Percentiles rank a stretch among this genome's conserved stretches.
These are phyloP conservation scores for Globisporangium alternatum DNA, from an alignment of 352 stramenopile genomes.

Conservation along the genomic window DNA sequence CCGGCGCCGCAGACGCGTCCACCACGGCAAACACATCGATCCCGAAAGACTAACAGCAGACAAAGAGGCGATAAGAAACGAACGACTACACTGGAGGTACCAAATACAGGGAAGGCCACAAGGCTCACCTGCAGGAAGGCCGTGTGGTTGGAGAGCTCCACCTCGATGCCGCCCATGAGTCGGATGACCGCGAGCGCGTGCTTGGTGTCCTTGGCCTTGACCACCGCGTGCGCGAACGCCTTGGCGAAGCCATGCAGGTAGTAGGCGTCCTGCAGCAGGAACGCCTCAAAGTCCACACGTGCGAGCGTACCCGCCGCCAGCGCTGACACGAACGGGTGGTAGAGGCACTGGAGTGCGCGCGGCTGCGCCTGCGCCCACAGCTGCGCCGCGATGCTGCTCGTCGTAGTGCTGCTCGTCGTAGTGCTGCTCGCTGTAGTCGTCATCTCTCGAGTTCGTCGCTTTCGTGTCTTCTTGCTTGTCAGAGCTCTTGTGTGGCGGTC, in stretches of 20 bases:
- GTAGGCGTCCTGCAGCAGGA: conserved; percentile 57
- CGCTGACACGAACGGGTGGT: conserved; percentile 49
- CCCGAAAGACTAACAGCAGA: conserved; percentile 28
- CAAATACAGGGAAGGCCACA: not conserved
- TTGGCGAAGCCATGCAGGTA: conserved; percentile 49
- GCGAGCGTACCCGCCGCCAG: conserved; percentile 35
- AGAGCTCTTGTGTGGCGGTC: not conserved
- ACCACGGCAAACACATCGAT: conserved; percentile 36
- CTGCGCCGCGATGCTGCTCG: conserved; percentile 13
- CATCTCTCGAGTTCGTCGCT: not conserved
- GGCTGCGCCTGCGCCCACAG: conserved; percentile 35
- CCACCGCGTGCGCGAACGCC: conserved; percentile 45
- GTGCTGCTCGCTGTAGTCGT: not conserved
- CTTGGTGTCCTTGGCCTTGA: conserved; percentile 31
- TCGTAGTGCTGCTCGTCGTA: not conserved
- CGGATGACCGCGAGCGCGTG: conserved; percentile 38
- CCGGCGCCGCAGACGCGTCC: conserved; percentile 22
- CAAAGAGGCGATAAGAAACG: not conserved
- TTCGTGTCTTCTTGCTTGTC: not conserved
- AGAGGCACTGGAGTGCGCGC: conserved; percentile 35
- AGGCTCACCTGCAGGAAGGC: conserved; percentile 37
- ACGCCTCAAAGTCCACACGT: conserved; percentile 33
- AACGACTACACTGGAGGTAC: not conserved
- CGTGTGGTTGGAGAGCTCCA: conserved; percentile 41
- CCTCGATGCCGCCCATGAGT: conserved; percentile 43